These are phyloP conservation scores for Candida railenensis DNA, from an alignment of 805 yeast genomes.

Conservation along the genomic window DNA sequence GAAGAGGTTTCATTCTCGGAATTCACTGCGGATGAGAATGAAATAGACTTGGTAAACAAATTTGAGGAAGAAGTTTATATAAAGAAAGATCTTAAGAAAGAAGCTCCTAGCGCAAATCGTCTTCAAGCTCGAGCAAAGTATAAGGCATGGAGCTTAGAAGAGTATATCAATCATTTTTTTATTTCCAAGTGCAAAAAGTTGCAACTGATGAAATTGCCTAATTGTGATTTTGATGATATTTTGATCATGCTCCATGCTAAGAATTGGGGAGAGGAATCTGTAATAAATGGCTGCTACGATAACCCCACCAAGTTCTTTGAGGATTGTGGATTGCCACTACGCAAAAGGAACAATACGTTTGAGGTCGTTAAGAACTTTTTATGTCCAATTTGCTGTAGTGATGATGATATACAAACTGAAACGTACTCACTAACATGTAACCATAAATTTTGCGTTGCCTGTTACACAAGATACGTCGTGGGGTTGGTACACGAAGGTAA, in stretches of 20 bases:
- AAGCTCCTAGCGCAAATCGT: neutral
- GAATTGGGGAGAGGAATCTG: conserved; percentile 41
- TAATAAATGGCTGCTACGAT: conserved; percentile 35
- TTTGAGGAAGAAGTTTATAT: neutral
- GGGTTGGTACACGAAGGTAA: conserved; percentile 43
- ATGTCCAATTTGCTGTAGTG: conserved; percentile 77
- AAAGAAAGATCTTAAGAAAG: neutral
- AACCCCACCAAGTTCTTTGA: conserved; percentile 21
- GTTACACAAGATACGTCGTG: conserved; percentile 63
- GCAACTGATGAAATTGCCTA: conserved; percentile 23
- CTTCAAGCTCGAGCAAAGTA: conserved; percentile 10
- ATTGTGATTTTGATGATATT: conserved; percentile 28
- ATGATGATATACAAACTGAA: conserved; percentile 23
- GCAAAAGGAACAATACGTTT: conserved; percentile 8
- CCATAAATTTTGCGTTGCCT: conserved; percentile 67
- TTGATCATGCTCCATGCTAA: conserved; percentile 34
- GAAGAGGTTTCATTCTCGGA: neutral
- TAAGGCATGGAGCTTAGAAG: conserved; percentile 26
- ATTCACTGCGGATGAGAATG: neutral
- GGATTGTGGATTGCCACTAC: conserved; percentile 26
- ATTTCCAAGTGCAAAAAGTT: conserved; percentile 21
- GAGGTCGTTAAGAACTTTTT: conserved; percentile 22
- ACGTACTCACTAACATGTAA: conserved; percentile 61
- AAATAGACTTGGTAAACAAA: neutral
- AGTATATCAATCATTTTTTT: conserved; percentile 23